Evolutionary conservation across 2,329 filamentous ascomycete species (phyloP).

Genomic region (Pseudogymnoascus sp.): DNA sequence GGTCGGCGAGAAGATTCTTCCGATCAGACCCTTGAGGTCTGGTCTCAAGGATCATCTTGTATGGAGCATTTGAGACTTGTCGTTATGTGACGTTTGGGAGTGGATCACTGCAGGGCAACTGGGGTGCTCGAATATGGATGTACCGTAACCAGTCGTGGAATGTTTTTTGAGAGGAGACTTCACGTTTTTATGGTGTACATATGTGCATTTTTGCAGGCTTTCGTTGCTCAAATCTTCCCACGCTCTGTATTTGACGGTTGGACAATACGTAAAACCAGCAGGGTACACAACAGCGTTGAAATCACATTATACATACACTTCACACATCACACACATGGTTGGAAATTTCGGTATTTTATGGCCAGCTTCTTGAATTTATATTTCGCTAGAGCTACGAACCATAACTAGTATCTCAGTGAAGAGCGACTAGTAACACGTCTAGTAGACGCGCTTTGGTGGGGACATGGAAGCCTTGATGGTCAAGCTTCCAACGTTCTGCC

Average conservation of each 20-base stretch:
- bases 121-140: not conserved
- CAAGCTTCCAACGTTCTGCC: constrained; percentile 99
- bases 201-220: not conserved
- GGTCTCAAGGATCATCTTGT: constrained; percentile 1
- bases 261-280: not conserved
- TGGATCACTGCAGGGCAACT: too few species aligned
- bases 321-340: constrained; percentile 8
- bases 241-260: not conserved
- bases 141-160: too few species aligned
- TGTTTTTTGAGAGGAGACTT: too few species aligned
- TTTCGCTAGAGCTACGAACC: constrained; percentile 16
- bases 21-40: not conserved
- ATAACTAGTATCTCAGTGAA: constrained; percentile 15
- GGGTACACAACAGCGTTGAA: not conserved
- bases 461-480: constrained; percentile 99
- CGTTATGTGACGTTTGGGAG: not conserved
- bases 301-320: not conserved
- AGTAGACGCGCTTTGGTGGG: constrained; percentile 96
- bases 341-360: not conserved
- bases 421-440: constrained; percentile 34
- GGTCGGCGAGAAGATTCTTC: constrained; percentile 6
- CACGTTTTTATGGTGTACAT: not conserved
- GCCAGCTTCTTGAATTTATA: constrained; percentile 10
- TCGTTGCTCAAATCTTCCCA: not conserved
- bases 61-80: not conserved